Evolutionary conservation across 2,329 filamentous ascomycete species (phyloP), one percentile per base, ranked within the genome.

Genomic region (Dactylellina haptotyla): DNA sequence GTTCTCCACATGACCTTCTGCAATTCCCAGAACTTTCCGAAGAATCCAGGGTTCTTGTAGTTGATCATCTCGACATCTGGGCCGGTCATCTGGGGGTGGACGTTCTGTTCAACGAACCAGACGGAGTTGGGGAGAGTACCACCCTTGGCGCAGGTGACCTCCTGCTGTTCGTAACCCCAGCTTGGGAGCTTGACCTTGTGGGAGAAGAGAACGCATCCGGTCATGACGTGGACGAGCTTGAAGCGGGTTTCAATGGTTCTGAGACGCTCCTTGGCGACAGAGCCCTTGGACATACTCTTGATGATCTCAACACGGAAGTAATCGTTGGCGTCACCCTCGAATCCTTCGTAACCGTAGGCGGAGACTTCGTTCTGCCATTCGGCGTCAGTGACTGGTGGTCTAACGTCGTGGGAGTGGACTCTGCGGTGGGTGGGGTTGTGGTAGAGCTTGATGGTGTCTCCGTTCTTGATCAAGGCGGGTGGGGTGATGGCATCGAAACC

Each of bases 1-100:
- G 95, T 99, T 78, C 87, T 93, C 95, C 95, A 99, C 95, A 99
- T 99, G 76, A 99, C 95, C 82, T 91, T 89, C 80, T 99, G 93
- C 46, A 99, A 86, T 83, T 99, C 95, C 88, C 90, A 93, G 84
- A 99, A 99, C 82, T 99, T 99, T 79, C 92, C 92, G 75, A 99
- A 89, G 87, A 99, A 99, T 26, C 94, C 93, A 12, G 94, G 95
- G 78, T 93, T 89, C 78, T 87, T 88, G 83, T 99, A 99, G 83
- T 98, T 99, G 82, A 97, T 94, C 83, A 92, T 97, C 80, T 98
- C 95, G 12, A 92, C 89, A 75, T 89, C 85, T 1, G 85, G 85
- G 20, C 87, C 87, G 59, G 97, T 58, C 14, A 75, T 86, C 78
- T 87, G 84, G 9, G 93, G 91, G 79, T 98, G 95, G 74, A 89